Evolutionary conservation across 306 rosid genomes (phyloP).

Genomic region (Luffa acutangula): DNA sequence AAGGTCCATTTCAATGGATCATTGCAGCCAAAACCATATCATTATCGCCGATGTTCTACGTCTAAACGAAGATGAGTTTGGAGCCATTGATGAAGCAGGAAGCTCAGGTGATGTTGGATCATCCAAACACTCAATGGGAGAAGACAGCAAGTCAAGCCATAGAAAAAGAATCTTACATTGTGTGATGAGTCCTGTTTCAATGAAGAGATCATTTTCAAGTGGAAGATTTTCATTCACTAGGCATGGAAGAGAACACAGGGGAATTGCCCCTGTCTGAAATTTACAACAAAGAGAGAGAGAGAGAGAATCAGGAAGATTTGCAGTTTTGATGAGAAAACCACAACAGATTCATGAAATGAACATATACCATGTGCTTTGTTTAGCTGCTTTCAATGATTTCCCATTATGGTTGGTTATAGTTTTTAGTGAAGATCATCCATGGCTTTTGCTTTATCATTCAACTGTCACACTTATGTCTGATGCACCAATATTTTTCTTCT

Average conservation of each 20-base stretch:
- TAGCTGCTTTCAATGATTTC: not conserved
- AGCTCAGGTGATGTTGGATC: constrained; percentile 31
- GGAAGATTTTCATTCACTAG: constrained; percentile 53
- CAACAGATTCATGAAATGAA: not conserved
- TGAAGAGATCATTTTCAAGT: constrained; percentile 88
- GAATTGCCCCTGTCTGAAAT: constrained; percentile 31
- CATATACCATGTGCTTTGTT: not conserved
- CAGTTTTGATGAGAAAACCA: not conserved
- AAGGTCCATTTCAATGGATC: constrained; percentile 82
- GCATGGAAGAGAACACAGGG: constrained; percentile 48
- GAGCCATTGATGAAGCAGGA: constrained; percentile 22
- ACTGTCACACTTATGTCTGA: not conserved
- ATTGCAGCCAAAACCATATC: constrained; percentile 26
- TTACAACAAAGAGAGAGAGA: not conserved
- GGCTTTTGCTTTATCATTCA: not conserved
- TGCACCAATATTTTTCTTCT: not conserved
- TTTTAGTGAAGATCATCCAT: not conserved
- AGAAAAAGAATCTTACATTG: constrained; percentile 41
- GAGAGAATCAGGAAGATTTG: not conserved
- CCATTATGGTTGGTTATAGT: not conserved
- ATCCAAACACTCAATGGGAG: constrained; percentile 44
- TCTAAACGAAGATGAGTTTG: constrained; percentile 30
- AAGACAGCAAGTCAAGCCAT: constrained; percentile 29
- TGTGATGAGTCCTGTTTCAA: constrained; percentile 56
- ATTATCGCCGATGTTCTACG: constrained; percentile 39